phyloP scores from a whole-genome alignment of 176 grass and related monocot genomes.

The Juncus effusus region DNA sequence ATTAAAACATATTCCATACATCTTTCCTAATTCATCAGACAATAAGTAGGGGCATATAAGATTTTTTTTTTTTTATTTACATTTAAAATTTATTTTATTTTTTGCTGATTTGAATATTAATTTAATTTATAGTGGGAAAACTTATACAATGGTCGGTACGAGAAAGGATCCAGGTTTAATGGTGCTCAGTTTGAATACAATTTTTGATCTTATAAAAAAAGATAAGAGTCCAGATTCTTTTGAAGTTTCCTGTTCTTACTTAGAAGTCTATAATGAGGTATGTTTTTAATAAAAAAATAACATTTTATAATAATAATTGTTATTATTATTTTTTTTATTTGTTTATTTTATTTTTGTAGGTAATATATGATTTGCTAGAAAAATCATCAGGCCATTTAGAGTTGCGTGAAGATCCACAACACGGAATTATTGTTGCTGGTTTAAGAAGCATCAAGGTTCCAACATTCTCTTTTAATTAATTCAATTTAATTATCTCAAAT shows the following conservation, averaged over 20 bases:
- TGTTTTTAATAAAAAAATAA: conserved; percentile 6
- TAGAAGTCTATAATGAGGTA: conserved; percentile 99
- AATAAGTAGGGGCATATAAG: too few species aligned
- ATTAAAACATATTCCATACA: too few species aligned
- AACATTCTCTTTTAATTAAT: too few species aligned
- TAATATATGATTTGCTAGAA: conserved; percentile 99
- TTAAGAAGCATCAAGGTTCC: conserved; percentile 95
- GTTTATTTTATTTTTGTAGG: conserved; percentile 50
- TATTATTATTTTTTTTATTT: conserved; percentile 6
- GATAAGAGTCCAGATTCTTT: conserved; percentile 67
- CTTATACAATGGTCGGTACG: conserved; percentile 97
- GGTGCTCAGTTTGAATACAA: conserved; percentile 95
- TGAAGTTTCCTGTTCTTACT: conserved; percentile 92
- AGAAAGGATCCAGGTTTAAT: conserved; percentile 87
- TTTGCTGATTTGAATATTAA: conserved; percentile 2
- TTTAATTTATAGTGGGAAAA: conserved; percentile 74
- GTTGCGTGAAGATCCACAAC: conserved; percentile 92
- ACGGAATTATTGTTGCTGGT: conserved; percentile 96
- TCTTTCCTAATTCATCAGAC: too few species aligned
- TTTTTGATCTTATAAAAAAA: conserved; percentile 93
- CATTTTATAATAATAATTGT: neutral
- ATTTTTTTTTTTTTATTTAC: too few species aligned
- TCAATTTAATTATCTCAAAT: neutral
- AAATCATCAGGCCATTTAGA: conserved; percentile 94
- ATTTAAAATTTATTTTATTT: neutral